Percentiles rank a stretch among this genome's conserved stretches.
Evolutionary conservation across 78 protist species (phyloP).

Genomic region (Polysphondylium violaceum): DNA sequence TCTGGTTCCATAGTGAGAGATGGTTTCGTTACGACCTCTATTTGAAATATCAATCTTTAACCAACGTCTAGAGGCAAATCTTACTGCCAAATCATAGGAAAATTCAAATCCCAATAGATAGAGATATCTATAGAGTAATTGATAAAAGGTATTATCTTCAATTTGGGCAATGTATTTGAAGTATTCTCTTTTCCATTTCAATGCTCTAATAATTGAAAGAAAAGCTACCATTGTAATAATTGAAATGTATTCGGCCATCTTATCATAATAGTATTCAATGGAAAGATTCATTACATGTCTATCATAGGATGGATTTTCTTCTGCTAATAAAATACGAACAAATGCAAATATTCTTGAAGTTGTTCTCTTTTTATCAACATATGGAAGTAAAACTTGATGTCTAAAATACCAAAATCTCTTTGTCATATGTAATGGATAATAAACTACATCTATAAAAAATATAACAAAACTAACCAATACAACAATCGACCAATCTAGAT

Average conservation of each 20-base stretch:
- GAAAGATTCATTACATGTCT: constrained; percentile 48
- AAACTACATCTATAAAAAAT: constrained; percentile 42
- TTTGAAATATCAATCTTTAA: constrained; percentile 63
- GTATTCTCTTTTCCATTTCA: constrained; percentile 9
- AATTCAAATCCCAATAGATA: constrained; percentile 50
- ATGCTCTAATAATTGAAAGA: constrained; percentile 31
- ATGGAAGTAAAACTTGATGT: constrained; percentile 8
- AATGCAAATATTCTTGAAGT: neutral
- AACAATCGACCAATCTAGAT: constrained; percentile 54
- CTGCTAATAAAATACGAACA: constrained; percentile 7
- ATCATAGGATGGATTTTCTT: constrained; percentile 63
- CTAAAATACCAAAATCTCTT: constrained; percentile 66
- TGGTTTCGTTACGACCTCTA: constrained; percentile 72
- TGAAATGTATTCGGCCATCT: constrained; percentile 66
- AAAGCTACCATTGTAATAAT: constrained; percentile 58
- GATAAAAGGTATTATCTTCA: neutral
- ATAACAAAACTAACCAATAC: constrained; percentile 53
- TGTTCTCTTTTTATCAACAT: constrained; percentile 22
- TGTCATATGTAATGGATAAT: constrained; percentile 70
- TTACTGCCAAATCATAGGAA: constrained; percentile 39
- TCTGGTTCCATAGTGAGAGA: constrained; percentile 54
- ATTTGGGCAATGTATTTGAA: neutral
- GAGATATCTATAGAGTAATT: constrained; percentile 52
- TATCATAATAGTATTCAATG: constrained; percentile 66
- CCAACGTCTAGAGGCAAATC: constrained; percentile 18